A percentile compares a stretch with the other conserved stretches of the same genome.
Conservation (phyloP, 257 asterid genomes). For the Solanum chilense region DNA sequence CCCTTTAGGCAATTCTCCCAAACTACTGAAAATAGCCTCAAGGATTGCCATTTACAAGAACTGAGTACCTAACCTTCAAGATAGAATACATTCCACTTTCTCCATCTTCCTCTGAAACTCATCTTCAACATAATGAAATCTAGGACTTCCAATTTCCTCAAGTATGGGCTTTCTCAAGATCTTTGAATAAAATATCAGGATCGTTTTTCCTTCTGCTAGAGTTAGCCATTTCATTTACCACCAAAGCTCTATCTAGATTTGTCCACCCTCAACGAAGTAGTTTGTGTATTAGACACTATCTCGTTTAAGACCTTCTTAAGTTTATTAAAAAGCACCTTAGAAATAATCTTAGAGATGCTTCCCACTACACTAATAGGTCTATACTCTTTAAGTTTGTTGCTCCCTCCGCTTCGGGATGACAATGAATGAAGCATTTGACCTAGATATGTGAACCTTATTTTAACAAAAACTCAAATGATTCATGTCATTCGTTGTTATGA, state of each 20-base stretch:
- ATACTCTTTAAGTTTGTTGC: not conserved
- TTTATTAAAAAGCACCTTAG: not conserved
- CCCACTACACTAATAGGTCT: not conserved
- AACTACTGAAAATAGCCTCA: not conserved
- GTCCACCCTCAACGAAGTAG: not conserved
- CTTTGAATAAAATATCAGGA: not conserved
- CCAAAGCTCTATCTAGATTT: not conserved
- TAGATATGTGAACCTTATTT: not conserved
- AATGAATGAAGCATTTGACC: not conserved
- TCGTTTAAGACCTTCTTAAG: not conserved
- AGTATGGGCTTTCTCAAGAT: not conserved
- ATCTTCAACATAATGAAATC: not conserved
- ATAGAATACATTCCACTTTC: not conserved
- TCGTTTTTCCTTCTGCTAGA: not conserved
- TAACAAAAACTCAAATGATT: not conserved
- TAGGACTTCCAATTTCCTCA: not conserved
- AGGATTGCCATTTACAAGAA: not conserved
- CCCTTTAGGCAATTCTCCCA: not conserved
- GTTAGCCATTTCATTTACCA: not conserved
- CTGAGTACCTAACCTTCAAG: not conserved
- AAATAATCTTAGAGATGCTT: not conserved
- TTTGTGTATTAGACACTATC: not conserved
- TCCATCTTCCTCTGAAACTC: not conserved
- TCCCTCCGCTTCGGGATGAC: not conserved
- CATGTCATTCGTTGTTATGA: not conserved